Evolutionary conservation across 1,284 basidiomycete genomes (phyloP), one percentile per base, ranked within the genome.

Genomic region (Trichosporon ovoides): DNA sequence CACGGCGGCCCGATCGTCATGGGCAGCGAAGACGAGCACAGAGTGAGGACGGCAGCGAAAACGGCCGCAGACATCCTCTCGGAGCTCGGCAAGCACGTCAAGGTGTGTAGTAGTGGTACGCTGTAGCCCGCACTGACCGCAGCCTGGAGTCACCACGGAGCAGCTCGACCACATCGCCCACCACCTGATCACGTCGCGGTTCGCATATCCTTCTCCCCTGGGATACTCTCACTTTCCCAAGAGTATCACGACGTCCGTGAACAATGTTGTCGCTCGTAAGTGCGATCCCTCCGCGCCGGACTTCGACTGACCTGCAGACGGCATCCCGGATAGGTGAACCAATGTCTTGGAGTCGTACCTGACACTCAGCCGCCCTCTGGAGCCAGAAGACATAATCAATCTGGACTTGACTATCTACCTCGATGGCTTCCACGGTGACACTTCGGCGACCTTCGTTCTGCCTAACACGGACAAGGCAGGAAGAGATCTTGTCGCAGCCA

Each of bases 131-230:
- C 6, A 11, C 36, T 57, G 72, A 76, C 71, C 73, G n/a, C 43
- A 91, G 90, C 81, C 84, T 50, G 88, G 87, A 7, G 74, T 84
- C 13, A 90, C 88, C 2, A 92, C 91, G 5, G 82, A 86, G 56
- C 77, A 79, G 10, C 85, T 94, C 53, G 89, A 94, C 70, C 74
- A 78, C 16, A 79, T 80, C 0, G 78, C 92, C 33, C 90, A 93
- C 62, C 80, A 86, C 12, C 85, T 83, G 60, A 87, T 92, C 58
- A 66, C 89, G 37, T 72, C 79, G 0, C 79, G 81, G 59, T 81
- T 80, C n/a, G 91, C 89, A 31, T 96, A 96, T 72, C 93, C 93
- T 0, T 93, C 91, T 2, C 91, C 93, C 0, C 78, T 96, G 34
- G 82, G 82, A 0, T 96, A 95, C 75, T 80, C 82, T 24, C 86